Base-by-base conservation (phyloP, 2,329 filamentous ascomycete genomes). In the Diplodia sapinea region DNA sequence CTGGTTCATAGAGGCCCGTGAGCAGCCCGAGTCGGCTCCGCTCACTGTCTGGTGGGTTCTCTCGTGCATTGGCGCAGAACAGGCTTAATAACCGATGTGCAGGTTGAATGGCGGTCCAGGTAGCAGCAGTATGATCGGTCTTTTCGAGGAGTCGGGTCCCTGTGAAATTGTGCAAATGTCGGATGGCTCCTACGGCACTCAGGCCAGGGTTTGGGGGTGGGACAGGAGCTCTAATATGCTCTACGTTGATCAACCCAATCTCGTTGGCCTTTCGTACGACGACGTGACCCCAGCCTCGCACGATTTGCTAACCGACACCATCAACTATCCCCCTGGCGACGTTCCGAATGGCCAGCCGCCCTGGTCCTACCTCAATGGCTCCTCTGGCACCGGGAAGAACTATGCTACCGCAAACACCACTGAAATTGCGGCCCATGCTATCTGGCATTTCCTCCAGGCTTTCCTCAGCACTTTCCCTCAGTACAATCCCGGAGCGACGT, bases 221-320 rank as follows among this genome's bases (percentile, higher is more conserved):
- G 88, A 91, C 74, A 82, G 83, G 68, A 82, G 80, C 55, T 85
- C 84, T 38, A 88, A 88, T 71, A 79, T 88, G 74, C 79, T 88
- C 57, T 88, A 85, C 74, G 84, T 88, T 68, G 82, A 84, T 62
- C 77, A 93, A 85, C 89, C 89, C 29, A 88, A 89, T 69, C 88
- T 92, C 77, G 86, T 92, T 59, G 87, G 87, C 31, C 88, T 90
- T 71, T 91, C 88, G 1, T 88, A 87, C 74, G 91, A 93, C 73
- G 83, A 82, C 31, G 80, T 84, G 8, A 87, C 84, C 9, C 89
- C 92, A 49, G 71, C 68, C 15, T 73, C 76, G 12, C 49, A 72
- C n/a, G 70, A 77, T 52, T 66, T 76, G 20, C 70, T 82, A 40
- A 79, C 78, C 2, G 77, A 76, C 47, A 74, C 77, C 13, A 73